Conservation (phyloP, 2,329 filamentous ascomycete species). For the Metarhizium album region DNA sequence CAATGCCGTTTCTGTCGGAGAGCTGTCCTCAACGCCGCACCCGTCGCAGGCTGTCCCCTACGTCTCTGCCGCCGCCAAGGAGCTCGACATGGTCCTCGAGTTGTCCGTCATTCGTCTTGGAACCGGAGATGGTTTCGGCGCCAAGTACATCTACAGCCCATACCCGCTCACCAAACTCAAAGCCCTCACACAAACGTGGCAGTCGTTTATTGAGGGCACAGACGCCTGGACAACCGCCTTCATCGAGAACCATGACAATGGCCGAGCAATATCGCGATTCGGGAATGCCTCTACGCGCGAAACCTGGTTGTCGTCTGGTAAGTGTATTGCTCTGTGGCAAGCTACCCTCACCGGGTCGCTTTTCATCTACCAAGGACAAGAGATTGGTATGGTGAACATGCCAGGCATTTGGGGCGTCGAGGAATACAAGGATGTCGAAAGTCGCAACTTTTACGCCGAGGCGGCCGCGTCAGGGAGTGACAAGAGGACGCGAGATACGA, state of each 20-base stretch:
- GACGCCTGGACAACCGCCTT: constrained; percentile 51
- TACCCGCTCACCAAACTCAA: constrained; percentile 36
- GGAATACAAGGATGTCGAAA: constrained; percentile 45
- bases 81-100: constrained; percentile 53
- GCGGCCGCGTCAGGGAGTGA: constrained; percentile 34
- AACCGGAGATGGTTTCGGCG: constrained; percentile 32
- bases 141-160: constrained; percentile 38
- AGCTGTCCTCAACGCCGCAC: constrained; percentile 46
- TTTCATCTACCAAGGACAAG: constrained; percentile 50
- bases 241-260: constrained; percentile 55
- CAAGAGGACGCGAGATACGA: constrained; percentile 42
- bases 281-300: constrained; percentile 33
- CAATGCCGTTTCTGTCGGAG: constrained; percentile 51
- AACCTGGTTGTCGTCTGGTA: constrained; percentile 33
- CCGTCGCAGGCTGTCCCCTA: constrained; percentile 42
- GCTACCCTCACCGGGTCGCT: constrained; percentile 40
- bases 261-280: constrained; percentile 42
- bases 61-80: constrained; percentile 38
- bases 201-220: constrained; percentile 35
- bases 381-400: constrained; percentile 50
- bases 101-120: constrained; percentile 47
- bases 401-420: constrained; percentile 38
- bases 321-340: constrained; percentile 42
- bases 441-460: constrained; percentile 38
- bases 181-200: constrained; percentile 32